These are phyloP conservation scores for Pelargonium myrrhifolium DNA, from an alignment of 441 rosid genomes.

Conservation along the genomic window DNA sequence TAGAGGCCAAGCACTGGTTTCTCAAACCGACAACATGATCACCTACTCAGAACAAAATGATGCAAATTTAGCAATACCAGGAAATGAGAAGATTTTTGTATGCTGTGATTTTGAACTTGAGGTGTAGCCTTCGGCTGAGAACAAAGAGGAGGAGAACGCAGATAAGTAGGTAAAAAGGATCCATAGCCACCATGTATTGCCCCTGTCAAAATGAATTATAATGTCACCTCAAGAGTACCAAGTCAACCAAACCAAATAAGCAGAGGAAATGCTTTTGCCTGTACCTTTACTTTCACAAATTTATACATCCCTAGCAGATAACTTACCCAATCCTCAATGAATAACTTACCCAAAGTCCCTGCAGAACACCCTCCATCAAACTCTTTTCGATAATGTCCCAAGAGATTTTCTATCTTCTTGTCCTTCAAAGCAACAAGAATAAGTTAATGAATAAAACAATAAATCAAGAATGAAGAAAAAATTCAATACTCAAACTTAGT, in stretches of 20 bases:
- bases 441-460: background rate
- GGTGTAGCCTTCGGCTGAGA: slow-evolving; percentile 26
- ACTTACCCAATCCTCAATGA: slow-evolving; percentile 4
- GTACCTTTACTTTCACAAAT: slow-evolving; percentile 7
- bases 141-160: slow-evolving; percentile 20
- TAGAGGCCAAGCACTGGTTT: slow-evolving; percentile 6
- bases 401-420: slow-evolving; percentile 13
- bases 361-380: slow-evolving; percentile 18
- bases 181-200: slow-evolving; percentile 26
- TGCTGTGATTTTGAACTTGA: slow-evolving; percentile 17
- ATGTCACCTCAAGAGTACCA: slow-evolving; percentile 1
- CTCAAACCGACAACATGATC: slow-evolving; percentile 15
- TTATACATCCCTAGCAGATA: background rate
- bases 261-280: slow-evolving; percentile 2
- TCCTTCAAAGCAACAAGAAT: background rate
- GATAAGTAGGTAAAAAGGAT: slow-evolving; percentile 23
- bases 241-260: background rate
- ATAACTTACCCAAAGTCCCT: slow-evolving; percentile 16
- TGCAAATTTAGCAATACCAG: background rate
- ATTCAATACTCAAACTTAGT: background rate
- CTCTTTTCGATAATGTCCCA: slow-evolving; percentile 17
- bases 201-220: slow-evolving; percentile 25
- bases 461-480: background rate
- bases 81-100: slow-evolving; percentile 27
- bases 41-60: slow-evolving; percentile 8